Evolutionary conservation across 1,284 basidiomycete genomes (phyloP), one percentile per base, ranked within the genome.

Genomic region (Rhodotorula sp.): DNA sequence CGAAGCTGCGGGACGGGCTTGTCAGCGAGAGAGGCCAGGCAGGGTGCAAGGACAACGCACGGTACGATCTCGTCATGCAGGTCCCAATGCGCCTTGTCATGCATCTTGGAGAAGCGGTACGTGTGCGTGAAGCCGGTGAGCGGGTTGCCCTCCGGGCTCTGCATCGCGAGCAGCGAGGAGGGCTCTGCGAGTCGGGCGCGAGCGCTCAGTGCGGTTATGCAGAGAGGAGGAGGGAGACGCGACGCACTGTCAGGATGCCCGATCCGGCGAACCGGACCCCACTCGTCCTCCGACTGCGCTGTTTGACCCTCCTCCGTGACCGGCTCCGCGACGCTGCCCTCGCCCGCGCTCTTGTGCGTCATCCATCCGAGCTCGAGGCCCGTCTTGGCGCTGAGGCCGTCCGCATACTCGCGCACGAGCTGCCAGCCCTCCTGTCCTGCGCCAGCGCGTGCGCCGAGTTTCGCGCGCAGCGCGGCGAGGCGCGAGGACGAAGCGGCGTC

Each of bases 31-130:
- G 12, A 13, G 37, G 44, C 32, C 0, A 32, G 1, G 8, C 34
- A 17, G 12, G 34, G 4, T 1, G 34, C 19, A 34, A 34, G 25
- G 12, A 46, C 3, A 34, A 67, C 76, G 37, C 41, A 77, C 75
- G 78, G 76, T 7, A 77, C 72, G 48, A 78, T 77, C 61, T 78
- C 73, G 57, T 78, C 77, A n/a, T 73, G 71, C n/a, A 70, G 32
- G 51, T 71, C 72, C 63, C 68, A 69, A 39, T 78, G 73, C 4
- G 73, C 29, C 62, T 79, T 79, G 41, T 78, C 77, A 56, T 76
- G 76, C 77, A 79, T 77, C 65, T 79, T 79, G 39, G 77, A 74
- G 67, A 79, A 77, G 1, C 78, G 78, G 67, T 79, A 79, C 3
- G 78, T 76, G 57, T 77, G 75, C 17, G 72, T 66, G 37, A 77